Conservation (phyloP, 495 filamentous ascomycete species). For the Penicillium coffeae region DNA sequence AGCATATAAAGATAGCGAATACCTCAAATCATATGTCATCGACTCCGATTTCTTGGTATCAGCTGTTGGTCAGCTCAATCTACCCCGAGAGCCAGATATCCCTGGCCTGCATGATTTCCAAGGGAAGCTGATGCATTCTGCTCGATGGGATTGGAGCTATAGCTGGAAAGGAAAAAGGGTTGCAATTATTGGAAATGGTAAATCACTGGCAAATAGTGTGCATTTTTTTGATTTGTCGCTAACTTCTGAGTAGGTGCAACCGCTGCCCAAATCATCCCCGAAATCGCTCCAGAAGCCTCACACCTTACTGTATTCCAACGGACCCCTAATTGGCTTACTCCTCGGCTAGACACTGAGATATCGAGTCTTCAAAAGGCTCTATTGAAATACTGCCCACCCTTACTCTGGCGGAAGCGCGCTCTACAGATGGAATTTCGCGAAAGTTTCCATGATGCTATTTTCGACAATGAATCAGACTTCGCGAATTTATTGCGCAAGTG, state of each 20-base stretch:
- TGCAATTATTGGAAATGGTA: constrained; percentile 54
- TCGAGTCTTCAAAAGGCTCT: constrained; percentile 31
- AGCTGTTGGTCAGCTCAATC: constrained; percentile 62
- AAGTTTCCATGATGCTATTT: constrained; percentile 34
- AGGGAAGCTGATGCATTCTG: constrained; percentile 53
- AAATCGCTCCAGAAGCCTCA: constrained; percentile 53
- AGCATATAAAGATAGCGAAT: constrained; percentile 47
- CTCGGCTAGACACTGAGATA: constrained; percentile 42
- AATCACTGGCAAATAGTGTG: neutral
- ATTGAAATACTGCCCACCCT: constrained; percentile 41
- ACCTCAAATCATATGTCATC: constrained; percentile 38
- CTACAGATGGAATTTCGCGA: constrained; percentile 47
- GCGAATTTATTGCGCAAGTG: constrained; percentile 29
- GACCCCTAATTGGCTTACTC: constrained; percentile 63
- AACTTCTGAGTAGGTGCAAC: constrained; percentile 50
- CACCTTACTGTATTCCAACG: constrained; percentile 62
- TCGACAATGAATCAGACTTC: constrained; percentile 29
- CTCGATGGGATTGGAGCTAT: constrained; percentile 48
- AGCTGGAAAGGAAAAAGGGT: constrained; percentile 49
- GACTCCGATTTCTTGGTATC: constrained; percentile 57
- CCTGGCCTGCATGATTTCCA: constrained; percentile 53
- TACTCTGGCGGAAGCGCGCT: constrained; percentile 46
- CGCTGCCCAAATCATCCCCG: constrained; percentile 67
- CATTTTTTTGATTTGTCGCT: neutral
- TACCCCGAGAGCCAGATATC: constrained; percentile 56